A percentile compares a stretch with the other conserved stretches of the same genome.
Evolutionary conservation across 176 grass and related monocot species (phyloP).

Genomic region (Areca catechu): DNA sequence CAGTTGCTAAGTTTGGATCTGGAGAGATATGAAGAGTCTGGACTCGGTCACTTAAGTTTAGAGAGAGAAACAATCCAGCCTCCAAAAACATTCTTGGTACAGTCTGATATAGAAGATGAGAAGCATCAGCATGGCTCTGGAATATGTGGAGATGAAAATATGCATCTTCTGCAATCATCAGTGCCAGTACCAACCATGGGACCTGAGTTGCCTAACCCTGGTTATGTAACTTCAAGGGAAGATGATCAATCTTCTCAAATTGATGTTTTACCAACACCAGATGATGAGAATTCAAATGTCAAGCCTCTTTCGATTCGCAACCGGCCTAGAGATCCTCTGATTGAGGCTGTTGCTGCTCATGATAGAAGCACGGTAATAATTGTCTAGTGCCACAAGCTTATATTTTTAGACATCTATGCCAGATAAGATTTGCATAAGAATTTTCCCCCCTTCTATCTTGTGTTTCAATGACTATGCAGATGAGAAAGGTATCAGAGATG

Average conservation of each 20-base stretch:
- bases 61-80: constrained; percentile 25
- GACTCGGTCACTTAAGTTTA: constrained; percentile 18
- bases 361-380: constrained; percentile 86
- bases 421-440: no score
- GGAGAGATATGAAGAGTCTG: constrained; percentile 26
- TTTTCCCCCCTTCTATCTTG: constrained; percentile 18
- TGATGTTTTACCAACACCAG: constrained; percentile 27
- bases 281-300: constrained; percentile 34
- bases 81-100: neutral
- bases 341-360: constrained; percentile 91
- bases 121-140: constrained; percentile 12
- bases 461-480: constrained; percentile 34
- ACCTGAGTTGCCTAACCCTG: constrained; percentile 58
- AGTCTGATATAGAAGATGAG: constrained; percentile 3
- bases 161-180: constrained; percentile 18
- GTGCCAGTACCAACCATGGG: constrained; percentile 43
- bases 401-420: no score
- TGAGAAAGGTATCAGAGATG: constrained; percentile 87
- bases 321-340: constrained; percentile 83
- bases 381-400: neutral
- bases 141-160: constrained; percentile 18
- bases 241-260: constrained; percentile 28
- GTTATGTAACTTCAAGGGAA: constrained; percentile 49
- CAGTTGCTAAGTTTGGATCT: constrained; percentile 9
- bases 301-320: constrained; percentile 69